phyloP scores from a whole-genome alignment of 768 basidiomycete genomes.

The Nidularia sp. region DNA sequence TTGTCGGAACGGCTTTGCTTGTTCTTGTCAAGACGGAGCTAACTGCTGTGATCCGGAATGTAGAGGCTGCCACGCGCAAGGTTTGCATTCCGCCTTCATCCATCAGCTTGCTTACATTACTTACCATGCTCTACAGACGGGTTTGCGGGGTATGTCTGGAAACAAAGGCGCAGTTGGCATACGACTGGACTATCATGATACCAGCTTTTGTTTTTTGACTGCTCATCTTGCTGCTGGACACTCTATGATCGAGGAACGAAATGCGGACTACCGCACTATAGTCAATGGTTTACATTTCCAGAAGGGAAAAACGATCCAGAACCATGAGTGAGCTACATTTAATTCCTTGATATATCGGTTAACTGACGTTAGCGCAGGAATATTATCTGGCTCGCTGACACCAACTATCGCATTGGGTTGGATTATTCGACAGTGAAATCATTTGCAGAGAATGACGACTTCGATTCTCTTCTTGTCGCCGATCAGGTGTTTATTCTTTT shows the following conservation, averaged over 20 bases:
- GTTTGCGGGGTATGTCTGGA: slow-evolving; percentile 89
- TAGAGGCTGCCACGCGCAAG: slow-evolving; percentile 90
- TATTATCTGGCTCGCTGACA: slow-evolving; percentile 91
- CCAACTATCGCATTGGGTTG: slow-evolving; percentile 91
- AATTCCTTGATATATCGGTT: not conserved
- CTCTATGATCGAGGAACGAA: slow-evolving; percentile 82
- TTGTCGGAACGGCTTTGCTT: slow-evolving; percentile 92
- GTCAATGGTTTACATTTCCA: slow-evolving; percentile 79
- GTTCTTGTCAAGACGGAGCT: slow-evolving; percentile 78
- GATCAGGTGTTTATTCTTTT: slow-evolving; percentile 72
- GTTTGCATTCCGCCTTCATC: slow-evolving; percentile 29
- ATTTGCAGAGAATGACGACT: slow-evolving; percentile 59
- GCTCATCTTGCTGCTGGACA: slow-evolving; percentile 98
- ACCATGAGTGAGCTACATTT: slow-evolving; percentile 72
- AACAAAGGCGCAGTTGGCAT: slow-evolving; percentile 97
- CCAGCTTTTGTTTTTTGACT: slow-evolving; percentile 92
- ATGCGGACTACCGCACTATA: slow-evolving; percentile 90
- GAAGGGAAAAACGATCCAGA: slow-evolving; percentile 82
- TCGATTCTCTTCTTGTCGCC: slow-evolving; percentile 69
- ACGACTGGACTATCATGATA: slow-evolving; percentile 86
- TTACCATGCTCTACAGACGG: slow-evolving; percentile 48
- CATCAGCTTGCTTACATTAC: not conserved
- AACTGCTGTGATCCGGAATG: slow-evolving; percentile 79
- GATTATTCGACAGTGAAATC: slow-evolving; percentile 77
- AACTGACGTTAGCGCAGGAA: slow-evolving; percentile 67